Evolutionary conservation across 108 stramenopile species (phyloP).

Genomic region (Conticribra guillardii): DNA sequence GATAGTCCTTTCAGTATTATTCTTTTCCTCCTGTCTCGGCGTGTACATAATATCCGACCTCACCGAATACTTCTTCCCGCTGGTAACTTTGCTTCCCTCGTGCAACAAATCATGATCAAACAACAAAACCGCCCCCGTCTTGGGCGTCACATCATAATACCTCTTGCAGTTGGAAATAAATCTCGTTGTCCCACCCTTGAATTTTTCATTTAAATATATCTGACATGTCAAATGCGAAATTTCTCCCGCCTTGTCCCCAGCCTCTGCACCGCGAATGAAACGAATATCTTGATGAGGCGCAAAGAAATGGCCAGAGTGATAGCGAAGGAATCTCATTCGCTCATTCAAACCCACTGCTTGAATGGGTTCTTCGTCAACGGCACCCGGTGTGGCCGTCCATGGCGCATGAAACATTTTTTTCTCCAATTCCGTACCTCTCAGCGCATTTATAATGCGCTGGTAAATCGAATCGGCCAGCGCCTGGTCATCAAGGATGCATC

Average conservation of each 20-base stretch:
- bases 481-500: slow-evolving; percentile 22
- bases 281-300: slow-evolving; percentile 40
- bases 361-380: background rate
- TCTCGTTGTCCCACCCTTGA: slow-evolving; percentile 46
- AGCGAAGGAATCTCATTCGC: slow-evolving; percentile 38
- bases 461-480: slow-evolving; percentile 10
- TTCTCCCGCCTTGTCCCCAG: slow-evolving; percentile 33
- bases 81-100: slow-evolving; percentile 29
- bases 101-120: slow-evolving; percentile 53
- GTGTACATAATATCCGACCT: slow-evolving; percentile 52
- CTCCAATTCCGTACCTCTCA: slow-evolving; percentile 10
- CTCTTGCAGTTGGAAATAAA: slow-evolving; percentile 25
- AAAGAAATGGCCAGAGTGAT: slow-evolving; percentile 41
- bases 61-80: slow-evolving; percentile 45
- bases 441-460: slow-evolving; percentile 9
- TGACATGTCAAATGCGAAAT: slow-evolving; percentile 39
- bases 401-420: slow-evolving; percentile 3
- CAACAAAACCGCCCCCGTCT: slow-evolving; percentile 29
- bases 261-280: slow-evolving; percentile 19
- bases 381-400: background rate
- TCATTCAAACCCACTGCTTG: slow-evolving; percentile 49
- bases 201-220: slow-evolving; percentile 48
- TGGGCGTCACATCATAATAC: slow-evolving; percentile 37
- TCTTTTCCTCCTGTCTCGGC: background rate
- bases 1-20: too few species aligned